Base-by-base conservation (phyloP, 805 yeast genomes). In the Saturnispora halmiae region DNA sequence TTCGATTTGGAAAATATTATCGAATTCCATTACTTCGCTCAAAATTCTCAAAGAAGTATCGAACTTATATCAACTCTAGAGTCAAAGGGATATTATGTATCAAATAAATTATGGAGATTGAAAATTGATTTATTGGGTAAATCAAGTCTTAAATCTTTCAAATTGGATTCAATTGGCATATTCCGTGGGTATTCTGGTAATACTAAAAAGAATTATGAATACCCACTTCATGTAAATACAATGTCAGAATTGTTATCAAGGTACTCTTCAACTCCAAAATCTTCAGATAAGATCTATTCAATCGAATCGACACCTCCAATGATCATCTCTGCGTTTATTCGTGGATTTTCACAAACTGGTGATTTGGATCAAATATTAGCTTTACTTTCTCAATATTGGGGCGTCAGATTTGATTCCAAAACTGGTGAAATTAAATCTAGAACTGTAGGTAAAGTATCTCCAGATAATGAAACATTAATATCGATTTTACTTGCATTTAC, bases 401-500 rank as follows among this genome's bases (percentile, higher is more conserved):
- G n/a, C 15, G 49, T 64, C 8, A 38, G 46, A 21, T 38, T 41
- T 5, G 46, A 54, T 9, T 64, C 64, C 64, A 57, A 58, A 4
- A 38, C 58, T 10, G 42, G 48, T 13, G 28, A 43, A 8, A 43
- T 35, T 16, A 31, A 33, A 8, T 25, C 20, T n/a, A 19, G 14
- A 3, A 31, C 42, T 48, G n/a, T n/a, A n/a, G n/a, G n/a, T n/a
- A n/a, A n/a, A 21, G 31, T 42, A 4, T 54, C 51, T 43, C 67
- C 67, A 4, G 41, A 52, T 38, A 42, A 42, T 21, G 34, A 41
- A 5, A 41, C 48, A 4, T 47, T 63, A 22, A 46, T 48, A 11
- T 52, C 59, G 9, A 51, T 63, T 3, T 28, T 62, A 1, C 43
- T 52, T 6, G 51, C 65, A 0, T 61, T 56, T 42, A 40, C 56